Evolutionary conservation across 805 yeast species (phyloP).

Genomic region (Millerago galiae): DNA sequence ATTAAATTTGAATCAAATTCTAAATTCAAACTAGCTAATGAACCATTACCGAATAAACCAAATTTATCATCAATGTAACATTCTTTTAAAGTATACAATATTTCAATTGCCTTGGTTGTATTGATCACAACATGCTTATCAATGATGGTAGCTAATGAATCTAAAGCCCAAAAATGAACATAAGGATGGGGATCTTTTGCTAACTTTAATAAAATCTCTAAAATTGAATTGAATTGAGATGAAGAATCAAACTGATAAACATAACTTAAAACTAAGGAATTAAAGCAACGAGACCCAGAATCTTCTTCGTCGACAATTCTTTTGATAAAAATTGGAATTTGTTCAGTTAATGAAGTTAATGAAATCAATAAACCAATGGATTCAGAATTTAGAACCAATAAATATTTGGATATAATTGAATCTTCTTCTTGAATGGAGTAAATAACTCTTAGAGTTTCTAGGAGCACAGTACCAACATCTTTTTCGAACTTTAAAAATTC

Average conservation of each 20-base stretch:
- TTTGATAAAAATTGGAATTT: constrained; percentile 51
- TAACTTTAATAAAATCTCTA: constrained; percentile 53
- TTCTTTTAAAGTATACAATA: constrained; percentile 34
- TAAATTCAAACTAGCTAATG: constrained; percentile 43
- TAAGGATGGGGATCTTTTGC: constrained; percentile 78
- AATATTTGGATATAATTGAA: constrained; percentile 14
- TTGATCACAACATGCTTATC: constrained; percentile 48
- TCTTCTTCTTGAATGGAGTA: constrained; percentile 7
- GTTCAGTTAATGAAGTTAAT: constrained; percentile 33
- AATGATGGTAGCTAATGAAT: constrained; percentile 49
- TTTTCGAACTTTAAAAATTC: constrained; percentile 24
- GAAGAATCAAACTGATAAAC: constrained; percentile 37
- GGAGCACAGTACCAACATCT: constrained; percentile 36
- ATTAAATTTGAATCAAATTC: constrained; percentile 36
- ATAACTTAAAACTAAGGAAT: constrained; percentile 42
- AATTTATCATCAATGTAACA: constrained; percentile 42
- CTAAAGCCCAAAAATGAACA: constrained; percentile 69
- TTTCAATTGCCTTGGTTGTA: constrained; percentile 33
- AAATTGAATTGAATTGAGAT: constrained; percentile 36
- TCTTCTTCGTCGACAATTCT: constrained; percentile 58
- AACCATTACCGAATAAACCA: constrained; percentile 36
- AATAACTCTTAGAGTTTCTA: constrained; percentile 42
- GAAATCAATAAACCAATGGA: constrained; percentile 48
- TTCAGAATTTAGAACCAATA: constrained; percentile 46
- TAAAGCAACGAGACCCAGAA: constrained; percentile 59